A percentile compares a stretch with the other conserved stretches of the same genome.
Evolutionary conservation across 2,329 filamentous ascomycete species (phyloP).

Genomic region (Aspergillus fumigatiaffinis): DNA sequence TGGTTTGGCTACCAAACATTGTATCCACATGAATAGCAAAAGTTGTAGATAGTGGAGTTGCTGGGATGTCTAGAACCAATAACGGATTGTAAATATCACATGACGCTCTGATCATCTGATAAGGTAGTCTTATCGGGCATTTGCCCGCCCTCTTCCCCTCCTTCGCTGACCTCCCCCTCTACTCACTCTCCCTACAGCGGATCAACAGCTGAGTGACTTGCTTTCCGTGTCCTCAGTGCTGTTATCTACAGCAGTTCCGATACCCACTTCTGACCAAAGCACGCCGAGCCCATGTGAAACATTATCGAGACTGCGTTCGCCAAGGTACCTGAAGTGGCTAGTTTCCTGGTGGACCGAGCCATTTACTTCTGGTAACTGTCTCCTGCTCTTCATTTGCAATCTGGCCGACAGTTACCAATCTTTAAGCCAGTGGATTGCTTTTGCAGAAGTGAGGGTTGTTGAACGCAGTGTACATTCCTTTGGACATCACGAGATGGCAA

Average conservation of each 20-base stretch:
- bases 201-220: background rate
- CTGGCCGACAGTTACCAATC: background rate
- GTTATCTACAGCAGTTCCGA: background rate
- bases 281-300: background rate
- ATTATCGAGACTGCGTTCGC: background rate
- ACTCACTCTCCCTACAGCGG: background rate
- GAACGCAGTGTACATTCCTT: background rate
- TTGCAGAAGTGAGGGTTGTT: background rate
- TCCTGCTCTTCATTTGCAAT: background rate
- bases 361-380: background rate
- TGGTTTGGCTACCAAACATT: no score
- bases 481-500: constrained; percentile 61
- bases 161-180: background rate
- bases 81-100: background rate
- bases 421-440: background rate
- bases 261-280: background rate
- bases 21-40: no score
- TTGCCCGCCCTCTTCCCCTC: background rate
- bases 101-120: background rate
- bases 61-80: no score
- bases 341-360: background rate
- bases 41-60: no score
- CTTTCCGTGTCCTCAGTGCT: background rate
- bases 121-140: background rate
- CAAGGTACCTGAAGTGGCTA: background rate